Evolutionary conservation across 164 flowering plant species (phyloP), one percentile per base, ranked within the genome.

Genomic region (Stephania yunnanensis): DNA sequence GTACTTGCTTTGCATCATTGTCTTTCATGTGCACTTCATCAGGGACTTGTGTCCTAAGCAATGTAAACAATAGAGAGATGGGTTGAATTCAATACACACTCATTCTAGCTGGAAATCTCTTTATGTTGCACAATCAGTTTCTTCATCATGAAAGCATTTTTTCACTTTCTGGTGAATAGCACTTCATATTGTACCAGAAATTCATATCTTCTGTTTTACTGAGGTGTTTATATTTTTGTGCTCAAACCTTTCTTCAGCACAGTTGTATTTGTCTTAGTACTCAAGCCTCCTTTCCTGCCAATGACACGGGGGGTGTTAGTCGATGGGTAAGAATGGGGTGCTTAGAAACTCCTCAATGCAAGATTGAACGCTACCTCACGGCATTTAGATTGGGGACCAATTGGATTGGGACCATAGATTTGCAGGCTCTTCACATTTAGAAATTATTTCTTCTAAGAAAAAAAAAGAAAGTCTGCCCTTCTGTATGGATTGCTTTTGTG

Each of bases 21-120:
- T 69, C 9, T 42, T 69, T 42, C 45, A 31, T 69, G 71, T 31
- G 44, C 45, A 2, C 25, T 42, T 69, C 17, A 69, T 9, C 71
- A 42, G 71, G 71, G 44, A 69, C 71, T 69, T 69, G 50, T 7
- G 15, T 31, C 71, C n/a, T 7, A 69, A 69, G 71, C 71, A 69
- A 69, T 31, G 48, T 42, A 10, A 22, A 42, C 15, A 36, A 69
- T 19, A 42, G 48, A 45, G 10, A 69, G 48, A 69, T 58, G 22
- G 65, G n/a, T 17, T 58, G 22, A 3, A 50, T 50, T 15, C 22
- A 17, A 58, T 58, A 20, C 13, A 58, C 65, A 58, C 20, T 13
- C 17, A 58, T 17, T 17, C 65, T 17, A 58, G 22, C 65, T 58
- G 17, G 65, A 58, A 58, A 58, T 17, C 25, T 20, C 65, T 58